Evolutionary conservation across 345 rosid species (phyloP).

Genomic region (Boechera stricta): DNA sequence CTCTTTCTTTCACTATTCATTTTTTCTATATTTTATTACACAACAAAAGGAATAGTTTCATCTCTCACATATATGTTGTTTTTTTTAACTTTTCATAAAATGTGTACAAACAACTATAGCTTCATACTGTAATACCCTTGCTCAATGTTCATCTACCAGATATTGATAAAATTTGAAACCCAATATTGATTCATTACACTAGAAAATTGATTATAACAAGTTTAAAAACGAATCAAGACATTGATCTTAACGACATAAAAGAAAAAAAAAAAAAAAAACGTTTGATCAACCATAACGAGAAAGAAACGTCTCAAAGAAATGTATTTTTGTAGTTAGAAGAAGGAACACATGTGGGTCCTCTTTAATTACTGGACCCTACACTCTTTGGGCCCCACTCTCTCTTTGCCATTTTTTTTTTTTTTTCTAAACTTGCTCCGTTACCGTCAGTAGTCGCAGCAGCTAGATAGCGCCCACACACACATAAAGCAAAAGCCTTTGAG

Average conservation of each 20-base stretch:
- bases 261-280: background rate
- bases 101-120: background rate
- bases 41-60: slow-evolving; percentile 42
- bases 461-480: slow-evolving; percentile 36
- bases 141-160: no score
- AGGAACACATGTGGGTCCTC: slow-evolving; percentile 55
- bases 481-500: slow-evolving; percentile 47
- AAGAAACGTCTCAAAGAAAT: slow-evolving; percentile 44
- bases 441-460: slow-evolving; percentile 40
- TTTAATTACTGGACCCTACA: slow-evolving; percentile 41
- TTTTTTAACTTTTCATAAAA: no score
- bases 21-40: slow-evolving; percentile 21
- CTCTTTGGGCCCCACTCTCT: slow-evolving; percentile 6
- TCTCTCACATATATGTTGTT: background rate
- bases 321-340: slow-evolving; percentile 59
- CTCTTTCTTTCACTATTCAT: slow-evolving; percentile 43
- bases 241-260: background rate
- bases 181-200: background rate
- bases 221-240: background rate
- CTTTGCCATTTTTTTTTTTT: background rate
- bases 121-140: no score
- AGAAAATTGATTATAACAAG: background rate
- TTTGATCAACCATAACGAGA: slow-evolving; percentile 2
- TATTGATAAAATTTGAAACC: background rate
- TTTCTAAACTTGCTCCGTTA: slow-evolving; percentile 28